Evolutionary conservation across 768 basidiomycete genomes (phyloP).

Genomic region (Podaxis sp.): DNA sequence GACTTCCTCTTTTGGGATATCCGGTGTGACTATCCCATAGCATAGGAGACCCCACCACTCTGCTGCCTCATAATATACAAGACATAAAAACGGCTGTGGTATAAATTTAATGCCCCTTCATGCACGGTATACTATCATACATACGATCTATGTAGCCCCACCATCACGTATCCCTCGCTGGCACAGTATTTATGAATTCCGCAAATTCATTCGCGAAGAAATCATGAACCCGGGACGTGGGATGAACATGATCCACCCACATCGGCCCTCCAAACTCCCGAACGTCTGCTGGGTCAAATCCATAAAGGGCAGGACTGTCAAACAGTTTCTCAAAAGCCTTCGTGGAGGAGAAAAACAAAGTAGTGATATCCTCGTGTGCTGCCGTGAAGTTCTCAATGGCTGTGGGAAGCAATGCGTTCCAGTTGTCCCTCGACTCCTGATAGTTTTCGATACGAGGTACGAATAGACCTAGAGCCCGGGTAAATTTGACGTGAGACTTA

Average conservation of each 20-base stretch:
- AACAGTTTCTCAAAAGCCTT: slow-evolving; percentile 46
- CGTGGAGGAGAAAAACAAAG: slow-evolving; percentile 50
- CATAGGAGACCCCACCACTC: not conserved
- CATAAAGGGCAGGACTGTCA: slow-evolving; percentile 42
- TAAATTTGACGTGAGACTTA: not conserved
- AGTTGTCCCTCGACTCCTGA: slow-evolving; percentile 25
- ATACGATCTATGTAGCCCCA: not conserved
- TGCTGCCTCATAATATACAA: too few species aligned
- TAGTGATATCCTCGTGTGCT: slow-evolving; percentile 43
- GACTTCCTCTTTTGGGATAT: slow-evolving; percentile 13
- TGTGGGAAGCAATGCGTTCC: slow-evolving; percentile 44
- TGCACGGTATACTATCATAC: not conserved
- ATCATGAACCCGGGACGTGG: slow-evolving; percentile 49
- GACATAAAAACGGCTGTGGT: too few species aligned
- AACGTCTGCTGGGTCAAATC: slow-evolving; percentile 34
- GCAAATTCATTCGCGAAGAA: not conserved
- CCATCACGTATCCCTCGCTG: not conserved
- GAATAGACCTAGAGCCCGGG: not conserved
- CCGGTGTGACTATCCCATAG: not conserved
- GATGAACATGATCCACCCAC: slow-evolving; percentile 56
- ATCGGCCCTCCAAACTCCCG: slow-evolving; percentile 33
- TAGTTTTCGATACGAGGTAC: not conserved
- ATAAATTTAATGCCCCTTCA: not conserved
- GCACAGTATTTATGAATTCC: not conserved
- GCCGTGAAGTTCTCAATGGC: slow-evolving; percentile 34